Percentiles rank a stretch among this genome's conserved stretches.
Conservation (phyloP, 2,329 filamentous ascomycete genomes). For the Diaporthe sp. region DNA sequence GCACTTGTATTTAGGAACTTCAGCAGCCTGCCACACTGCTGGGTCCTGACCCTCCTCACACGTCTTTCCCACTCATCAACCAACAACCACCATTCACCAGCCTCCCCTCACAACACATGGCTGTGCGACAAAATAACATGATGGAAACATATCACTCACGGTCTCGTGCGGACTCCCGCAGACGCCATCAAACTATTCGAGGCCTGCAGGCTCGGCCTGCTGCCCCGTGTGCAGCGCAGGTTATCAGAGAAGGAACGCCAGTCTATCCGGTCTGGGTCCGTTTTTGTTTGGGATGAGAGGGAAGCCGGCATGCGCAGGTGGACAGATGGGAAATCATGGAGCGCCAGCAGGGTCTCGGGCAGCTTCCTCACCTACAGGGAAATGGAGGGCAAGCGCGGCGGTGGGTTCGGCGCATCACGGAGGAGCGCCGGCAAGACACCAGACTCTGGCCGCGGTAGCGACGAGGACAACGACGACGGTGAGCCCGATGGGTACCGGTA, state of each 20-base stretch:
- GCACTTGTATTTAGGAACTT: slow-evolving; percentile 31
- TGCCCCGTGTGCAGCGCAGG: slow-evolving; percentile 91
- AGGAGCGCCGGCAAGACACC: slow-evolving; percentile 78
- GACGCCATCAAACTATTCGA: slow-evolving; percentile 99
- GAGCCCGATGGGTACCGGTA: slow-evolving; percentile 93
- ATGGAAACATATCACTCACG: slow-evolving; percentile 98
- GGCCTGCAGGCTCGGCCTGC: slow-evolving; percentile 87
- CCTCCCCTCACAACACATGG: slow-evolving; percentile 25
- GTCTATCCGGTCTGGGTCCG: slow-evolving; percentile 94
- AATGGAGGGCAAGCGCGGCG: slow-evolving; percentile 98
- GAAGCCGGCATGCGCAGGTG: slow-evolving; percentile 98
- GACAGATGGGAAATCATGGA: slow-evolving; percentile 99
- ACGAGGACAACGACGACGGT: slow-evolving; percentile 85
- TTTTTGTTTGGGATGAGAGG: slow-evolving; percentile 99
- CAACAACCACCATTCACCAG: slow-evolving; percentile 8
- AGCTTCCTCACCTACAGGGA: slow-evolving; percentile 98
- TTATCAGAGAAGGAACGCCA: slow-evolving; percentile 97
- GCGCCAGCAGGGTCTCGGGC: slow-evolving; percentile 94
- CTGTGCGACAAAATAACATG: slow-evolving; percentile 43
- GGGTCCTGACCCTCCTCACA: slow-evolving; percentile 23
- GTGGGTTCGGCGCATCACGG: slow-evolving; percentile 71
- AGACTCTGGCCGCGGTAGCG: slow-evolving; percentile 82
- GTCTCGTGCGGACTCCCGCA: slow-evolving; percentile 92
- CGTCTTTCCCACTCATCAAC: slow-evolving; percentile 7
- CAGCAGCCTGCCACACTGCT: slow-evolving; percentile 28